Conservation (phyloP, 1,284 basidiomycete genomes). For the Ustilago cynodontis region DNA sequence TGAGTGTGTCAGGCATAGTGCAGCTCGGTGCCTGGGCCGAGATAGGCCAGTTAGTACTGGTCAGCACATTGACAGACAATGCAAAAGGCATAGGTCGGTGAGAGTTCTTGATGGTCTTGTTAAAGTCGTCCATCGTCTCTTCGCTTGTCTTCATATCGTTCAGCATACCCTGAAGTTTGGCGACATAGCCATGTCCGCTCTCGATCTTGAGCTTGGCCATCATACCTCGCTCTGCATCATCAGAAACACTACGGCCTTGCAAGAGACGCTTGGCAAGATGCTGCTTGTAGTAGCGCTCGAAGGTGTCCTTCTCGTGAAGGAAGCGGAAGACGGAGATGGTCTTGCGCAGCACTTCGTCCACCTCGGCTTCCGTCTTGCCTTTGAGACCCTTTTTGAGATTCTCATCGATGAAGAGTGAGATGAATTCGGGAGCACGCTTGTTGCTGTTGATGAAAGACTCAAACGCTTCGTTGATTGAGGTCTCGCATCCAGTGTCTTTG, state of each 20-base stretch:
- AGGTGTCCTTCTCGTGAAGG: conserved; percentile 94
- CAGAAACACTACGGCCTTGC: conserved; percentile 86
- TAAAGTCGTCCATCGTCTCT: conserved; percentile 85
- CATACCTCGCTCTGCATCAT: conserved; percentile 98
- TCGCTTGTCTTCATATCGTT: conserved; percentile 92
- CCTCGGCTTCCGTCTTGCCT: conserved; percentile 93
- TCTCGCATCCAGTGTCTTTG: conserved; percentile 81
- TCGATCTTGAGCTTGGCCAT: conserved; percentile 97
- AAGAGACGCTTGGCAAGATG: conserved; percentile 94
- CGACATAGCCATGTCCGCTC: conserved; percentile 95
- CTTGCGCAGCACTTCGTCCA: conserved; percentile 89
- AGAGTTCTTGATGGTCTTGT: conserved; percentile 74
- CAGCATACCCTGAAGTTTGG: conserved; percentile 99
- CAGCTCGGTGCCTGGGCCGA: conserved; percentile 52
- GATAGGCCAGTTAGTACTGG: conserved; percentile 68
- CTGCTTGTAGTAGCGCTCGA: conserved; percentile 97
- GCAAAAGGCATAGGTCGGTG: conserved; percentile 79
- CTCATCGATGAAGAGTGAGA: conserved; percentile 97
- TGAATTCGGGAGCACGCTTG: conserved; percentile 89
- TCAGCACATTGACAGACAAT: conserved; percentile 73
- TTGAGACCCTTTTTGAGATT: conserved; percentile 95
- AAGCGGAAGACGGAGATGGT: conserved; percentile 96
- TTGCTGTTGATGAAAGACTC: conserved; percentile 92
- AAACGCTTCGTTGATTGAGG: conserved; percentile 92
- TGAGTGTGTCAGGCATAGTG: conserved; percentile 52